phyloP scores from a whole-genome alignment of 2,329 filamentous ascomycete genomes.

The Alternaria infectoria region DNA sequence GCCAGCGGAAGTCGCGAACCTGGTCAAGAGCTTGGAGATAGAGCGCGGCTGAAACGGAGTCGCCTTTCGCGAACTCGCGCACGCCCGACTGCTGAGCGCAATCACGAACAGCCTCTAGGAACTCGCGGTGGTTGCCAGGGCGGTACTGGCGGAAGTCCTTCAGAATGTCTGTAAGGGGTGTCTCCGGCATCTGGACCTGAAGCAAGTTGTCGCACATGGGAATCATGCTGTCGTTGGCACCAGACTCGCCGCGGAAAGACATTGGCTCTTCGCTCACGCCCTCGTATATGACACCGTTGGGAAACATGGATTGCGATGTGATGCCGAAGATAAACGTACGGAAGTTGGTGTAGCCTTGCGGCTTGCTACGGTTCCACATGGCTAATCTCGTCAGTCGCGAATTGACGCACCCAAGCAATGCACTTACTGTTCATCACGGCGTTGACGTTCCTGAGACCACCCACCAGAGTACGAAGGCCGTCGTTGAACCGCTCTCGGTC shows the following conservation, averaged over 20 bases:
- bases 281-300: slow-evolving; percentile 87
- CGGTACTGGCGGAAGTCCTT: slow-evolving; percentile 88
- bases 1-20: slow-evolving; percentile 81
- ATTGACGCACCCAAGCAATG: no score
- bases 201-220: slow-evolving; percentile 88
- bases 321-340: slow-evolving; percentile 98
- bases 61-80: slow-evolving; percentile 67
- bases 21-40: slow-evolving; percentile 67
- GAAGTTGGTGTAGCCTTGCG: slow-evolving; percentile 84
- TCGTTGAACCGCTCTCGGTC: slow-evolving; percentile 67
- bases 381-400: slow-evolving; percentile 47
- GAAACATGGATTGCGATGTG: slow-evolving; percentile 92
- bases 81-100: slow-evolving; percentile 60
- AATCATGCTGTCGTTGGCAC: slow-evolving; percentile 94
- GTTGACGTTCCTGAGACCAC: slow-evolving; percentile 73
- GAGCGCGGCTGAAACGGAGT: slow-evolving; percentile 60
- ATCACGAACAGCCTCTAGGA: slow-evolving; percentile 73
- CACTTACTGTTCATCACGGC: slow-evolving; percentile 74
- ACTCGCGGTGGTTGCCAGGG: slow-evolving; percentile 85
- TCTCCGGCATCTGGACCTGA: slow-evolving; percentile 84
- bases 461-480: slow-evolving; percentile 57
- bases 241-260: slow-evolving; percentile 88
- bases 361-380: slow-evolving; percentile 92
- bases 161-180: slow-evolving; percentile 86
- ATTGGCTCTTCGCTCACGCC: slow-evolving; percentile 77